Evolutionary conservation across 2,329 filamentous ascomycete species (phyloP).

Genomic region (Colletotrichum sp.): DNA sequence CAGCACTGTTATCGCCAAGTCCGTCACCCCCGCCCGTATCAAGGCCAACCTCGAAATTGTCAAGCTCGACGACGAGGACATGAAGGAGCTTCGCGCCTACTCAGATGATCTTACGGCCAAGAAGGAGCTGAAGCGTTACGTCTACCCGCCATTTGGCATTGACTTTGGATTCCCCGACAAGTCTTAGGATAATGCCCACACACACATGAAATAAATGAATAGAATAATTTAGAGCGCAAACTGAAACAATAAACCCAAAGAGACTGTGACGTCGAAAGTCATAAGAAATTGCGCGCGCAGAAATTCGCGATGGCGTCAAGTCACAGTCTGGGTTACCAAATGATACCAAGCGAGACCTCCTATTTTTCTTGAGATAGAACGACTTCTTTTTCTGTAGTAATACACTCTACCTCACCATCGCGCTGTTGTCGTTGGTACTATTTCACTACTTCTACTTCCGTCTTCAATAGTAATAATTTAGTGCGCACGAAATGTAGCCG

Average conservation of each 20-base stretch:
- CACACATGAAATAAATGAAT: neutral
- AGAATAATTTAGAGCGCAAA: neutral
- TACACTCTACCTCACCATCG: too few relatives aligned
- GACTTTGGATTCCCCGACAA: constrained; percentile 79
- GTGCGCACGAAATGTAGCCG: too few relatives aligned
- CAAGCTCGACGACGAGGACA: constrained; percentile 67
- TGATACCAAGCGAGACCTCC: too few relatives aligned
- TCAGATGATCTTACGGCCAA: constrained; percentile 53
- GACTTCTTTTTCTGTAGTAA: too few relatives aligned
- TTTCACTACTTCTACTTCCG: too few relatives aligned
- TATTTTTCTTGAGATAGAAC: too few relatives aligned
- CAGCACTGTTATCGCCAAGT: constrained; percentile 76
- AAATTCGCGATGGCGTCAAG: neutral
- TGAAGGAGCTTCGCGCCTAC: constrained; percentile 61
- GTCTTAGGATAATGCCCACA: constrained; percentile 27
- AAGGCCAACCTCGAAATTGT: constrained; percentile 73
- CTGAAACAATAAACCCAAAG: neutral
- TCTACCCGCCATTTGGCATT: constrained; percentile 72
- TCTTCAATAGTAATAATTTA: too few relatives aligned
- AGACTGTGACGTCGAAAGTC: neutral
- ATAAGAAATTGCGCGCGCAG: neutral
- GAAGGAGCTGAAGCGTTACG: constrained; percentile 63
- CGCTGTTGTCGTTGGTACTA: too few relatives aligned
- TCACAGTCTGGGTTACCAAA: too few relatives aligned
- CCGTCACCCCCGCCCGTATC: constrained; percentile 71